Conservation (phyloP, 2,329 filamentous ascomycete species). For the Aspergillus sp. region DNA sequence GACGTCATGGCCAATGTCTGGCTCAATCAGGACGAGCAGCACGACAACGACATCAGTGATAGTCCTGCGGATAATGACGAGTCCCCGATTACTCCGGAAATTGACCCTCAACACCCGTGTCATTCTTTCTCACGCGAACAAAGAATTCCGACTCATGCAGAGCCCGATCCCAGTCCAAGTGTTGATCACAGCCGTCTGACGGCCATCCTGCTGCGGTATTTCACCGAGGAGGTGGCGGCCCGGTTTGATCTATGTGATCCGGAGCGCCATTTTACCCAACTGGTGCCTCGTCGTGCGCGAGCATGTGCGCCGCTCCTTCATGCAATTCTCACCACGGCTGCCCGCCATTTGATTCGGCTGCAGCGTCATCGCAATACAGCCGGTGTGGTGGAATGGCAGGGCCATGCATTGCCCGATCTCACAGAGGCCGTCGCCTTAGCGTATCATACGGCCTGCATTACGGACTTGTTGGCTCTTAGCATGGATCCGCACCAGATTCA, state of each 20-base stretch:
- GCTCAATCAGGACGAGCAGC: slow-evolving; percentile 7
- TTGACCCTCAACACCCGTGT: neutral
- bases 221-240: slow-evolving; percentile 3
- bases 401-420: slow-evolving; percentile 21
- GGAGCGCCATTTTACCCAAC: slow-evolving; percentile 34
- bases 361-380: slow-evolving; percentile 16
- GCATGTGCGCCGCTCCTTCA: slow-evolving; percentile 35
- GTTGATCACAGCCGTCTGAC: neutral
- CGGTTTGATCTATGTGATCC: slow-evolving; percentile 39
- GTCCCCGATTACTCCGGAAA: neutral
- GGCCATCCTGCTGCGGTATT: slow-evolving; percentile 5
- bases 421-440: slow-evolving; percentile 30
- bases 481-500: slow-evolving; percentile 30
- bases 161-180: neutral
- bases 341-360: slow-evolving; percentile 31
- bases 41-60: no score
- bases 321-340: slow-evolving; percentile 33
- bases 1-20: slow-evolving; percentile 20
- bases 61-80: no score
- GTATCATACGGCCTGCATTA: slow-evolving; percentile 39
- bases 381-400: slow-evolving; percentile 15
- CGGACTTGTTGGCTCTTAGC: slow-evolving; percentile 34
- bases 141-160: neutral
- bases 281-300: slow-evolving; percentile 37
- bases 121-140: no score